phyloP scores from a whole-genome alignment of 257 asterid genomes.

The Scutellaria minor region DNA sequence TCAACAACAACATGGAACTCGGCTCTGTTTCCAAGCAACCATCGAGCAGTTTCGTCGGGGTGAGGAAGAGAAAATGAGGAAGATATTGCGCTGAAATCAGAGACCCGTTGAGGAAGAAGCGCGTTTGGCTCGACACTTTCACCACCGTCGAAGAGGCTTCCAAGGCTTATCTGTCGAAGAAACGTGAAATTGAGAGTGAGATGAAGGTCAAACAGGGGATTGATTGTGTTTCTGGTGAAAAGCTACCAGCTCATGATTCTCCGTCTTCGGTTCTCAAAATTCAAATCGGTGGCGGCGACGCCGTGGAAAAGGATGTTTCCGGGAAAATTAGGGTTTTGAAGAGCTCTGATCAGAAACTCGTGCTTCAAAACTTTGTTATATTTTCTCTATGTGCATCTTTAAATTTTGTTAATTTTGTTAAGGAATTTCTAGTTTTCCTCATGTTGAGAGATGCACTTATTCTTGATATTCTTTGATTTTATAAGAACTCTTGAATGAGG shows the following conservation, averaged over 20 bases:
- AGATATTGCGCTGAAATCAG: conserved; percentile 43
- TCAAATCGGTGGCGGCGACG: conserved; percentile 21
- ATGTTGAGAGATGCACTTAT: background rate
- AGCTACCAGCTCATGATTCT: conserved; percentile 26
- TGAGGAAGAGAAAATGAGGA: conserved; percentile 41
- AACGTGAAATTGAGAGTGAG: conserved; percentile 38
- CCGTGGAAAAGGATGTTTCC: conserved; percentile 11
- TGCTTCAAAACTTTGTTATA: background rate
- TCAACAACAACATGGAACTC: background rate
- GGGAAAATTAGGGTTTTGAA: conserved; percentile 4
- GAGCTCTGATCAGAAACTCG: background rate
- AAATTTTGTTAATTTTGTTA: background rate
- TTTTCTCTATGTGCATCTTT: background rate
- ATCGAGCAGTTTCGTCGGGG: conserved; percentile 31
- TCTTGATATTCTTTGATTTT: background rate
- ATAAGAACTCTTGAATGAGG: background rate
- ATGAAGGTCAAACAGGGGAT: conserved; percentile 29
- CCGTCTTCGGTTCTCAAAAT: conserved; percentile 38
- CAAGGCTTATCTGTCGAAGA: conserved; percentile 39
- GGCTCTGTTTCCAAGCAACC: conserved; percentile 1
- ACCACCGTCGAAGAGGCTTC: conserved; percentile 45
- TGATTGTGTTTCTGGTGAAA: conserved; percentile 30
- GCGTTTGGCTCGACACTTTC: conserved; percentile 48
- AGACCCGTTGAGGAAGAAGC: conserved; percentile 38
- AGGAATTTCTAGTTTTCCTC: too few relatives aligned